phyloP scores from a whole-genome alignment of 495 filamentous ascomycete genomes.

The Aspergillus olivimuriae region DNA sequence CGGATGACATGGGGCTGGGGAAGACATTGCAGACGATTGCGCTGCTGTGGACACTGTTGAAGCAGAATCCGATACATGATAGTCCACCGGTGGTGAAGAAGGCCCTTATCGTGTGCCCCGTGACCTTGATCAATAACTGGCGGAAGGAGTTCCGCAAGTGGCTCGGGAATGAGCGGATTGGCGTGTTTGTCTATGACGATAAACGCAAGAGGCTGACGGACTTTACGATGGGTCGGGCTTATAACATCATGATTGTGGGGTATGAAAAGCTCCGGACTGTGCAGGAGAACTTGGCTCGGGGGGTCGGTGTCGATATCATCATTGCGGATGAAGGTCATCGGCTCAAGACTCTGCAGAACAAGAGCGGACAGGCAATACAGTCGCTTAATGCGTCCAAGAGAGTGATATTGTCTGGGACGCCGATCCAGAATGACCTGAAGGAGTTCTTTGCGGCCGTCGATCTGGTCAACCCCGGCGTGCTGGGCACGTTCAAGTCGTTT shows the following conservation, averaged over 20 bases:
- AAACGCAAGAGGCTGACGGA: constrained; percentile 61
- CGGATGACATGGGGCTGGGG: constrained; percentile 79
- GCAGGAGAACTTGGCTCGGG: constrained; percentile 59
- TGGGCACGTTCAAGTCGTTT: constrained; percentile 63
- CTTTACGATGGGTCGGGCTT: constrained; percentile 70
- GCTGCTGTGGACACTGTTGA: constrained; percentile 72
- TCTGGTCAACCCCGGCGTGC: constrained; percentile 69
- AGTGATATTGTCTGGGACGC: constrained; percentile 70
- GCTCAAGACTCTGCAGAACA: constrained; percentile 77
- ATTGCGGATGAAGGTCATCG: constrained; percentile 79
- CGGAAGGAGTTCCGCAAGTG: constrained; percentile 74
- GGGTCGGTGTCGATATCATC: constrained; percentile 64
- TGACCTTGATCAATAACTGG: constrained; percentile 77
- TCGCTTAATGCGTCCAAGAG: constrained; percentile 61
- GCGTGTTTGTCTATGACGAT: constrained; percentile 66
- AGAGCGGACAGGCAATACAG: constrained; percentile 69
- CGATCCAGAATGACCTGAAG: constrained; percentile 73
- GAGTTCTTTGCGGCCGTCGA: constrained; percentile 78
- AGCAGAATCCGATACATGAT: constrained; percentile 68
- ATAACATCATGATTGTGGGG: constrained; percentile 76
- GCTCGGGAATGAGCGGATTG: constrained; percentile 71
- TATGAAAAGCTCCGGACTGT: constrained; percentile 73
- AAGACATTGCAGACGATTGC: constrained; percentile 79
- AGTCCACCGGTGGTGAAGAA: constrained; percentile 63
- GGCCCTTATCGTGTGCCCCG: constrained; percentile 75